Conservation (phyloP, 768 basidiomycete genomes). For the Megacollybia marginata region DNA sequence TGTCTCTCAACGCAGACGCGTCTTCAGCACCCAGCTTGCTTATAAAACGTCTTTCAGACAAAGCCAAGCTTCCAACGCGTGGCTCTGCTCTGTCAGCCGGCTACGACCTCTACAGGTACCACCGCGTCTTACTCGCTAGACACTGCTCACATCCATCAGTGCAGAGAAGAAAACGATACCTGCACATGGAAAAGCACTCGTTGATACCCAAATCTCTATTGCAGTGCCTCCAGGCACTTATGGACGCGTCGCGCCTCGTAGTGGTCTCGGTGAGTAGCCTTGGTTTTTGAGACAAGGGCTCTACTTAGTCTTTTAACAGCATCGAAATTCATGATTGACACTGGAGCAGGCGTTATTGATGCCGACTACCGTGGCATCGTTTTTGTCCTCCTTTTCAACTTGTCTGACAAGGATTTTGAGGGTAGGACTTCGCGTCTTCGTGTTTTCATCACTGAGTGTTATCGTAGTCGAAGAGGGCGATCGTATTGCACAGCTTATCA, state of each 20-base stretch:
- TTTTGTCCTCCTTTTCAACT: constrained; percentile 90
- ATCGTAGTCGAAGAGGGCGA: constrained; percentile 82
- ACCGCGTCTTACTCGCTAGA: constrained; percentile 8
- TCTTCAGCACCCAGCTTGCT: constrained; percentile 50
- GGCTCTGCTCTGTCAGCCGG: constrained; percentile 87
- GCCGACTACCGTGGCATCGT: constrained; percentile 92
- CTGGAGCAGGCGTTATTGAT: constrained; percentile 95
- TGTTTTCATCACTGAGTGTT: neutral
- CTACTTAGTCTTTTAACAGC: constrained; percentile 37
- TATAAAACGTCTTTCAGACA: constrained; percentile 78
- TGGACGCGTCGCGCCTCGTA: constrained; percentile 93
- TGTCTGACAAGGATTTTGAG: constrained; percentile 82
- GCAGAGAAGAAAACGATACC: constrained; percentile 82
- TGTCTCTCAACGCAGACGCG: constrained; percentile 34
- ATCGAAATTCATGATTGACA: constrained; percentile 96
- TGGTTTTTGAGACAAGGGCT: neutral
- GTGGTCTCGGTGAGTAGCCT: constrained; percentile 73
- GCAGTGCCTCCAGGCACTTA: constrained; percentile 93
- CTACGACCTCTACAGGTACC: constrained; percentile 91
- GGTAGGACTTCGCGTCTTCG: constrained; percentile 32
- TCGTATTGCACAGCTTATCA: constrained; percentile 90
- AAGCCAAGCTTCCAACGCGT: constrained; percentile 78
- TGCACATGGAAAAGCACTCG: constrained; percentile 83
- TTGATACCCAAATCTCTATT: constrained; percentile 89
- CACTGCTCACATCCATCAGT: constrained; percentile 29